Evolutionary conservation across 805 yeast species (phyloP).

Genomic region (Brettanomyces custersianus): DNA sequence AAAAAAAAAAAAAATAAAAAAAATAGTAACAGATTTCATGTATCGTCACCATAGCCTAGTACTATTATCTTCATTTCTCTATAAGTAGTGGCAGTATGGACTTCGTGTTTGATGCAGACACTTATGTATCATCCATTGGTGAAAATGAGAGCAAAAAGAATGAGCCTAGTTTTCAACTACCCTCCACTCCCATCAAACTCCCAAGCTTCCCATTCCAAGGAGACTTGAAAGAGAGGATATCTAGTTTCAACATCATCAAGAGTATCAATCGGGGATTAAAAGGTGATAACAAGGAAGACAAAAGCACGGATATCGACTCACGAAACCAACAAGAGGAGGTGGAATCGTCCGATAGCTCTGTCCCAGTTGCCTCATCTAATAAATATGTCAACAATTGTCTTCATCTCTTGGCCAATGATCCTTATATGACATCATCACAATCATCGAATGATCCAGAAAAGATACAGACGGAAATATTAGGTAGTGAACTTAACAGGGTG

Average conservation of each 20-base stretch:
- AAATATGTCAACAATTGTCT: conserved; percentile 42
- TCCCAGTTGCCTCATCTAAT: conserved; percentile 32
- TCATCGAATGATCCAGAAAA: conserved; percentile 7
- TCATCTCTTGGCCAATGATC: conserved; percentile 21
- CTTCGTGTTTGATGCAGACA: conserved; percentile 20
- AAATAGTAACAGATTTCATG: too few species aligned
- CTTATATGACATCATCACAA: conserved; percentile 5
- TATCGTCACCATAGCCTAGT: too few species aligned
- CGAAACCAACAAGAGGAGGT: too few species aligned
- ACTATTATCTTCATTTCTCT: too few species aligned
- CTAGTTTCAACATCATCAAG: conserved; percentile 25
- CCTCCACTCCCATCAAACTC: conserved; percentile 31
- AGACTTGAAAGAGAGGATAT: conserved; percentile 29
- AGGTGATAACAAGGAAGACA: not conserved
- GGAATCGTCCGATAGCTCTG: too few species aligned
- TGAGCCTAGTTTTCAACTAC: conserved; percentile 19
- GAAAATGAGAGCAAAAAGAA: not conserved
- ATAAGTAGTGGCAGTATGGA: conserved; percentile 18
- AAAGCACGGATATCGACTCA: not conserved
- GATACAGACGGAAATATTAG: conserved; percentile 25
- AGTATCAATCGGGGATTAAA: conserved; percentile 12
- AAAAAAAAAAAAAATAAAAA: not conserved
- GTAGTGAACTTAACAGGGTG: conserved; percentile 40
- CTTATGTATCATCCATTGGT: conserved; percentile 5
- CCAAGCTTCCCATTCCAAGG: conserved; percentile 27